Conservation (phyloP, 257 asterid genomes). For the Jasminum sambac region DNA sequence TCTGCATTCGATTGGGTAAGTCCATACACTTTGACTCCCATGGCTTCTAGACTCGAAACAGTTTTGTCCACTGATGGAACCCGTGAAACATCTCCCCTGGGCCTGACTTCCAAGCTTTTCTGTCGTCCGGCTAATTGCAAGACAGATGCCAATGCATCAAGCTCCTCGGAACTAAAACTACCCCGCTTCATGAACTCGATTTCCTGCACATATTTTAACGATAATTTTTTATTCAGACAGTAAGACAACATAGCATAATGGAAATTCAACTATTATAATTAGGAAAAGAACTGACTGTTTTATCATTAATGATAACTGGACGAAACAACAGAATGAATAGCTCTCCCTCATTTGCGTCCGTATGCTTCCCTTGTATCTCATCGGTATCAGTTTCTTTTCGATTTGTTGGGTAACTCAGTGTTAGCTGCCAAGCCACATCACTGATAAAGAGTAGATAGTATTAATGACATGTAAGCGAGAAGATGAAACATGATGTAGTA, state of each 20-base stretch:
- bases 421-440: slow-evolving; percentile 94
- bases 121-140: slow-evolving; percentile 67
- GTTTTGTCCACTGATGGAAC: slow-evolving; percentile 54
- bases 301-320: slow-evolving; percentile 76
- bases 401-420: slow-evolving; percentile 61
- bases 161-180: slow-evolving; percentile 78
- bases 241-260: neutral
- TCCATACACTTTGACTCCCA: slow-evolving; percentile 90
- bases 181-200: slow-evolving; percentile 84
- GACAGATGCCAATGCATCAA: slow-evolving; percentile 73
- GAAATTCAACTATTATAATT: slow-evolving; percentile 7
- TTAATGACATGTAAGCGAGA: slow-evolving; percentile 22
- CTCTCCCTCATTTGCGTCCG: slow-evolving; percentile 46
- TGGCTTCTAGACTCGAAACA: slow-evolving; percentile 64
- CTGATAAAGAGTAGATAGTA: slow-evolving; percentile 42
- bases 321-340: slow-evolving; percentile 81
- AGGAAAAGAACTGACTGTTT: slow-evolving; percentile 63
- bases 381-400: slow-evolving; percentile 39
- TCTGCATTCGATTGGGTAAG: slow-evolving; percentile 46
- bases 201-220: slow-evolving; percentile 53
- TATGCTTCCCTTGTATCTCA: slow-evolving; percentile 39
- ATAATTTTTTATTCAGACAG: neutral
- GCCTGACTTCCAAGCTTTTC: slow-evolving; percentile 38
- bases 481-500: neutral
- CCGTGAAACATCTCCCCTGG: slow-evolving; percentile 43